Conservation (phyloP, 805 yeast genomes). For the Myxozyma lipomycoides region DNA sequence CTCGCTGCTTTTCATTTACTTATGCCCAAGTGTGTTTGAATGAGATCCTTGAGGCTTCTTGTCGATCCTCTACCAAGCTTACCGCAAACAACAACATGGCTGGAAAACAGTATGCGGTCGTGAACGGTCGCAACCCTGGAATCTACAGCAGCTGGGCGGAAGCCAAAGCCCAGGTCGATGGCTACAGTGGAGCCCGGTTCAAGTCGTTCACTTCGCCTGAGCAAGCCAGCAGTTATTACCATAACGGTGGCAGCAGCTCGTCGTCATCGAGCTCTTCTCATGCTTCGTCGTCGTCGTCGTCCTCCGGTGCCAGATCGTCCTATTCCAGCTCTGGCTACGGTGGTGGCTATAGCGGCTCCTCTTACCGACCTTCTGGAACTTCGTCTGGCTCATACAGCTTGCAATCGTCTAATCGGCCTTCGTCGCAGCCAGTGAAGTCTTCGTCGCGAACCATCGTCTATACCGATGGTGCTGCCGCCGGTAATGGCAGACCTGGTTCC, state of each 20-base stretch:
- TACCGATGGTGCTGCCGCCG: constrained; percentile 75
- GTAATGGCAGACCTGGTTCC: constrained; percentile 49
- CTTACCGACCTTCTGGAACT: not conserved
- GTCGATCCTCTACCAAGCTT: too few relatives aligned
- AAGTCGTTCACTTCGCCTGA: constrained; percentile 49
- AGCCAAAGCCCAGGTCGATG: constrained; percentile 45
- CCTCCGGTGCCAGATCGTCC: constrained; percentile 2
- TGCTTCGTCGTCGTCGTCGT: constrained; percentile 30
- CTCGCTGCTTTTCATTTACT: too few relatives aligned
- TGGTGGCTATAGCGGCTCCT: not conserved
- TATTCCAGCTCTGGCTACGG: not conserved
- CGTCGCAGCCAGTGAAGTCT: not conserved
- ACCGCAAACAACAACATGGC: too few relatives aligned
- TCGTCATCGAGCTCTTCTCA: not conserved
- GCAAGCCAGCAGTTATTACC: constrained; percentile 47
- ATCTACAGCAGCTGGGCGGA: constrained; percentile 58
- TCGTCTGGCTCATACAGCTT: not conserved
- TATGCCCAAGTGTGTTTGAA: too few relatives aligned
- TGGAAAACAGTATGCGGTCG: constrained; percentile 50
- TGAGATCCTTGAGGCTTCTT: too few relatives aligned
- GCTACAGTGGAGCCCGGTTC: constrained; percentile 53
- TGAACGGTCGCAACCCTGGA: constrained; percentile 52
- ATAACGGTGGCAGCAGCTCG: not conserved
- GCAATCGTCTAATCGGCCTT: not conserved
- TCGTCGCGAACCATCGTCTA: constrained; percentile 40